phyloP scores from a whole-genome alignment of 1,284 basidiomycete species.

The Dichomitus squalens region DNA sequence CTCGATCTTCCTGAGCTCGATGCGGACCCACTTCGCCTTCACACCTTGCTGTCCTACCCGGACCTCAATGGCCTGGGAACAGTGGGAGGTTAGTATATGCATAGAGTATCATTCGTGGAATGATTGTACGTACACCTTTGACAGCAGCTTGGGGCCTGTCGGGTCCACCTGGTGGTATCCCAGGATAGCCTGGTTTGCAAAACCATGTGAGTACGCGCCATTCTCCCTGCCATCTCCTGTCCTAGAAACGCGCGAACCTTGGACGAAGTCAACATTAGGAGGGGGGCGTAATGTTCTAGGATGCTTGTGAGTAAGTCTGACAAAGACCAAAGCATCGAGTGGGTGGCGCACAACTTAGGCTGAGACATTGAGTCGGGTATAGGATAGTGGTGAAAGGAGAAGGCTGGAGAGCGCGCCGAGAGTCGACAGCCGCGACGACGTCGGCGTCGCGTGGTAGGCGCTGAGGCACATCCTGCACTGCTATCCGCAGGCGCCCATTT shows the following conservation, averaged over 20 bases:
- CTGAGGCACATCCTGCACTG: conserved; percentile 25
- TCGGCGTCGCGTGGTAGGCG: conserved; percentile 5
- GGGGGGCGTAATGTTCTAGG: conserved; percentile 73
- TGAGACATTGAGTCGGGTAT: conserved; percentile 29
- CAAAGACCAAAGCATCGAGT: neutral
- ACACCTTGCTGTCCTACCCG: conserved; percentile 72
- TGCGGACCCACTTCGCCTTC: conserved; percentile 88
- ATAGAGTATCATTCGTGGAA: neutral
- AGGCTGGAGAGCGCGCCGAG: neutral
- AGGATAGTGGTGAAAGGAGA: conserved; percentile 9
- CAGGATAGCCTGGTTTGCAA: conserved; percentile 66
- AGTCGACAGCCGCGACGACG: neutral
- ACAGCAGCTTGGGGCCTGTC: conserved; percentile 78
- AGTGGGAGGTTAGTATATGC: neutral
- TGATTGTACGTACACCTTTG: conserved; percentile 64
- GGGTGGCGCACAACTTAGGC: conserved; percentile 23
- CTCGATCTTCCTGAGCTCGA: conserved; percentile 87
- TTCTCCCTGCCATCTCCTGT: conserved; percentile 4
- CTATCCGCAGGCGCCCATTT: conserved; percentile 24
- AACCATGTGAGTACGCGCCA: conserved; percentile 11
- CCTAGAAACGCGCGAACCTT: conserved; percentile 48
- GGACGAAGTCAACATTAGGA: conserved; percentile 82
- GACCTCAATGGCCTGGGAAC: conserved; percentile 75
- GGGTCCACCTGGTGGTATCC: conserved; percentile 70
- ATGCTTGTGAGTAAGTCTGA: neutral